Evolutionary conservation across 2,329 filamentous ascomycete species (phyloP).

Genomic region (Penicillium sp.): DNA sequence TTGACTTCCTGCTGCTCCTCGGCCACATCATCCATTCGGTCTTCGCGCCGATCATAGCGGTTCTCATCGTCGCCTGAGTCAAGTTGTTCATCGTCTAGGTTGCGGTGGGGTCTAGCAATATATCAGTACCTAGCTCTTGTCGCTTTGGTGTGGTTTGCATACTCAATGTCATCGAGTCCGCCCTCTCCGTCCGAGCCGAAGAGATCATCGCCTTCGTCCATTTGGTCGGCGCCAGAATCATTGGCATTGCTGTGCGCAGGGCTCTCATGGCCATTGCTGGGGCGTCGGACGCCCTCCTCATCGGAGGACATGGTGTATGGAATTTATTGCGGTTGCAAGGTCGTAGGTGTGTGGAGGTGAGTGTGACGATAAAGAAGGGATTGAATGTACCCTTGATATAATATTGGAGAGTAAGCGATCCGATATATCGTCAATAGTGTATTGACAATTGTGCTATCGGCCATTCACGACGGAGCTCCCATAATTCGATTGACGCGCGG

Average conservation of each 20-base stretch:
- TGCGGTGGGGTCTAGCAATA: constrained; percentile 40
- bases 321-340: not conserved
- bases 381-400: not conserved
- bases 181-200: constrained; percentile 50
- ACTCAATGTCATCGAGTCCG: constrained; percentile 38
- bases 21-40: constrained; percentile 47
- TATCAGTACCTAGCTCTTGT: not conserved
- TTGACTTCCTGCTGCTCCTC: constrained; percentile 49
- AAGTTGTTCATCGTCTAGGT: constrained; percentile 61
- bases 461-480: constrained; percentile 3
- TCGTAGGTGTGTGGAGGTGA: not conserved
- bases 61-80: constrained; percentile 64
- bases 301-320: constrained; percentile 38
- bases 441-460: constrained; percentile 1
- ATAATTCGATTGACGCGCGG: constrained; percentile 4
- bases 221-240: constrained; percentile 21
- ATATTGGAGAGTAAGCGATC: not conserved
- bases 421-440: not conserved
- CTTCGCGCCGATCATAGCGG: constrained; percentile 53
- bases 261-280: constrained; percentile 30
- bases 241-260: constrained; percentile 30
- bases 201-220: constrained; percentile 44
- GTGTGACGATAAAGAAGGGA: not conserved
- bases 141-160: constrained; percentile 9
- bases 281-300: constrained; percentile 39